Evolutionary conservation across 345 rosid species (phyloP).

Genomic region (Triadica sebifera): DNA sequence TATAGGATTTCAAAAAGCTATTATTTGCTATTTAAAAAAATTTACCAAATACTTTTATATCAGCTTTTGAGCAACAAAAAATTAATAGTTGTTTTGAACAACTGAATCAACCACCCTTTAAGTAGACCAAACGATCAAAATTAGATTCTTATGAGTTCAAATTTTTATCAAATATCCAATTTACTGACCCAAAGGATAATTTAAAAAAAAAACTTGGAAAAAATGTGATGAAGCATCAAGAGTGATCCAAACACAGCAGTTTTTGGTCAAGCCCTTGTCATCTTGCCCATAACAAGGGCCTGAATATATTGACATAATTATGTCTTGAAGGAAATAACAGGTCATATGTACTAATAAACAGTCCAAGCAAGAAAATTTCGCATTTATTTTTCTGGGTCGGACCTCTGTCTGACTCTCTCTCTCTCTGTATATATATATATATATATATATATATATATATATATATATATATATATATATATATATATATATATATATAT

Average conservation of each 20-base stretch:
- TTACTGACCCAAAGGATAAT: not conserved
- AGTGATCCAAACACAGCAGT: not conserved
- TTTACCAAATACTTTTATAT: too few species aligned
- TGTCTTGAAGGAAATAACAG: not conserved
- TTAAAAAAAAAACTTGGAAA: not conserved
- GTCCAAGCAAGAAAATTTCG: constrained; percentile 1
- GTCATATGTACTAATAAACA: not conserved
- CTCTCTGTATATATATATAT: not conserved
- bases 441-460: not conserved
- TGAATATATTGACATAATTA: constrained; percentile 2
- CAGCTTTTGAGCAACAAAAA: too few species aligned
- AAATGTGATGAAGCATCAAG: not conserved
- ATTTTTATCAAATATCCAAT: not conserved
- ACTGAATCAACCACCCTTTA: too few species aligned
- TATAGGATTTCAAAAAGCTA: too few species aligned
- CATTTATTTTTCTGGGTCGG: not conserved
- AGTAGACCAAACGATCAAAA: not conserved
- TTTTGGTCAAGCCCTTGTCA: not conserved
- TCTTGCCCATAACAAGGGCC: not conserved
- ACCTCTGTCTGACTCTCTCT: too few species aligned
- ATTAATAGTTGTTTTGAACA: too few species aligned
- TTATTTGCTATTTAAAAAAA: too few species aligned
- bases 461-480: not conserved
- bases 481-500: not conserved
- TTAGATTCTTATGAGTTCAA: not conserved